Conservation (phyloP, 768 basidiomycete species). For the Cytidiella melzeri region DNA sequence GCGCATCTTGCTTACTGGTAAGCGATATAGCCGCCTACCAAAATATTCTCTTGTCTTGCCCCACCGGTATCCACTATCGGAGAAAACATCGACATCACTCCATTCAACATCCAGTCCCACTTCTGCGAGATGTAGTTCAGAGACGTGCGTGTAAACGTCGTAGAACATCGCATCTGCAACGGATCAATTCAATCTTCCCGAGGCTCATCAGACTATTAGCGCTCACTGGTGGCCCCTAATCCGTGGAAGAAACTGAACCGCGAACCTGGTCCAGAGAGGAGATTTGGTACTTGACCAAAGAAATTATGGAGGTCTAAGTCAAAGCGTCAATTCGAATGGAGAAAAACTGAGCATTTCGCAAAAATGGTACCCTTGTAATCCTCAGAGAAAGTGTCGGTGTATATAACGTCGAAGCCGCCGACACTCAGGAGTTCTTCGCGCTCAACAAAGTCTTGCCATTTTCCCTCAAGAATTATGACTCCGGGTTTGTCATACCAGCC, state of each 20-base stretch:
- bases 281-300: slow-evolving; percentile 73
- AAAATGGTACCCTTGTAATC: slow-evolving; percentile 53
- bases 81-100: slow-evolving; percentile 72
- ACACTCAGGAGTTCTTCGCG: slow-evolving; percentile 47
- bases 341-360: background rate
- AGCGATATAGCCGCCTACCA: slow-evolving; percentile 64
- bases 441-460: slow-evolving; percentile 87
- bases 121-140: slow-evolving; percentile 81
- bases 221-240: slow-evolving; percentile 85
- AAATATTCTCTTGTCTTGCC: slow-evolving; percentile 74
- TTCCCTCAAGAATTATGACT: slow-evolving; percentile 79
- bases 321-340: background rate
- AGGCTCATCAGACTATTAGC: background rate
- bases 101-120: slow-evolving; percentile 76
- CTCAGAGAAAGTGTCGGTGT: slow-evolving; percentile 93
- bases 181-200: too few species aligned
- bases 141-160: slow-evolving; percentile 82
- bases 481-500: slow-evolving; percentile 78
- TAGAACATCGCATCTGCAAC: slow-evolving; percentile 78
- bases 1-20: slow-evolving; percentile 46
- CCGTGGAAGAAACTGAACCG: slow-evolving; percentile 96
- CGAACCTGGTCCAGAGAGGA: slow-evolving; percentile 70
- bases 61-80: slow-evolving; percentile 60
- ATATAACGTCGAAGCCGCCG: slow-evolving; percentile 84
- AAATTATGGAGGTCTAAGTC: slow-evolving; percentile 62